Base-by-base conservation (phyloP, 345 rosid species). In the Eucalyptus albens region DNA sequence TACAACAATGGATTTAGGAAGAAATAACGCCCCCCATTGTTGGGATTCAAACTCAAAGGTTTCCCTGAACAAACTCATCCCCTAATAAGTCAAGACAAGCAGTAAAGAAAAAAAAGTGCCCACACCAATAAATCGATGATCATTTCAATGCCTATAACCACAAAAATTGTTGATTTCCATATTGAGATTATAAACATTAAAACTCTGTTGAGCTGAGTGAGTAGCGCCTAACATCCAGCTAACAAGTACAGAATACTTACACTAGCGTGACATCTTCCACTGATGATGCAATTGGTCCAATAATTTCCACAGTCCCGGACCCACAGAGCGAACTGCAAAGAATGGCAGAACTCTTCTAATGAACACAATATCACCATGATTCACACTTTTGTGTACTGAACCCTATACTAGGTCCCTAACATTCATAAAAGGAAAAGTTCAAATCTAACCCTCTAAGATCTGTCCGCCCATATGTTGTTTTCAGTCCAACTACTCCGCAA, bases 401-500 rank as follows among this genome's bases (percentile, higher is more conserved):
- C 27, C 83, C 83, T 40, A 40, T 11, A 77, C 47, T 40, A 77
- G 47, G 29, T 86, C 42, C 62, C 42, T 69, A 45, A 26, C 24
- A 50, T 49, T 51, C 31, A 81, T 33, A 11, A 14, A 24, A 27
- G 44, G 44, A 81, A 50, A 87, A 17, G 51, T 83, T 16, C 45
- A 69, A 62, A 59, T 90, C 91, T 92, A 92, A 97, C 99, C 99
- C 99, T 90, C 89, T 88, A 92, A 95, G 93, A 92, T 94, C 95
- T 13, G 97, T 96, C 87, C 97, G 94, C 44, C 96, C 98, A 90
- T 95, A 95, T 69, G 98, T 97, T 81, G 99, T 94, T 93, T 97
- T 96, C 94, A 97, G 92, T 87, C 98, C 99, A 86, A 94, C 98
- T 69, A 97, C 93, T 88, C 99, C 99, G 86, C 97, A 97, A 33